Conservation (phyloP, 2,329 filamentous ascomycete genomes). For the Beauveria pseudobassiana region DNA sequence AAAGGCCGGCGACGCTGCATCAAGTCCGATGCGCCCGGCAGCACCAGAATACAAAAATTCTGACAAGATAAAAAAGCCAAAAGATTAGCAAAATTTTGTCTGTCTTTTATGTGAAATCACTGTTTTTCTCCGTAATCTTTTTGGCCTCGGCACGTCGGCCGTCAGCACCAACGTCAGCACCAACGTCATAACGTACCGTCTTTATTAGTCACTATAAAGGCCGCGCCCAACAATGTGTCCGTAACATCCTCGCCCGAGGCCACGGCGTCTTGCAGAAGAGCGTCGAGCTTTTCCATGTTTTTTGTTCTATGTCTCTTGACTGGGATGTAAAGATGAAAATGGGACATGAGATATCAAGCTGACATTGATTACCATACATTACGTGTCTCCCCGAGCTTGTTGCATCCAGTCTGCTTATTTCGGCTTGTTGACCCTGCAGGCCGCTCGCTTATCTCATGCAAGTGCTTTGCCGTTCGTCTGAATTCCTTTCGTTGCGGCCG, state of each 20-base stretch:
- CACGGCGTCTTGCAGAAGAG: constrained; percentile 24
- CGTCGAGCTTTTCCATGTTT: constrained; percentile 22
- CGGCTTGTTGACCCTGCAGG: background rate
- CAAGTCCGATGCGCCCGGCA: constrained; percentile 28
- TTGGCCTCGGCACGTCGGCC: background rate
- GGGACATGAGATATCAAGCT: background rate
- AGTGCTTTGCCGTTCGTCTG: background rate
- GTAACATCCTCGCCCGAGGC: constrained; percentile 22
- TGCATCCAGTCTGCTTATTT: background rate
- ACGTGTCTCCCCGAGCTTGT: background rate
- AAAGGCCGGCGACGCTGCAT: constrained; percentile 23
- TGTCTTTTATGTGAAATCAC: background rate
- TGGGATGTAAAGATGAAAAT: background rate
- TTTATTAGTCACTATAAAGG: constrained; percentile 27
- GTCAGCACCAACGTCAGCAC: background rate
- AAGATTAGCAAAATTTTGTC: background rate
- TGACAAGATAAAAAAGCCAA: constrained; percentile 8
- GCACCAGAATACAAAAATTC: constrained; percentile 28
- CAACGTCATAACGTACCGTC: constrained; percentile 19
- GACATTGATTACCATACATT: background rate
- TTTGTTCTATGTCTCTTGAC: background rate
- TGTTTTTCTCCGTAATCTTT: background rate
- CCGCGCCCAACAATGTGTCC: constrained; percentile 28
- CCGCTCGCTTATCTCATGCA: background rate
- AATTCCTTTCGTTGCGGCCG: no score